Evolutionary conservation across 2,329 filamentous ascomycete species (phyloP).

Genomic region (Cytospora paraplurivora): DNA sequence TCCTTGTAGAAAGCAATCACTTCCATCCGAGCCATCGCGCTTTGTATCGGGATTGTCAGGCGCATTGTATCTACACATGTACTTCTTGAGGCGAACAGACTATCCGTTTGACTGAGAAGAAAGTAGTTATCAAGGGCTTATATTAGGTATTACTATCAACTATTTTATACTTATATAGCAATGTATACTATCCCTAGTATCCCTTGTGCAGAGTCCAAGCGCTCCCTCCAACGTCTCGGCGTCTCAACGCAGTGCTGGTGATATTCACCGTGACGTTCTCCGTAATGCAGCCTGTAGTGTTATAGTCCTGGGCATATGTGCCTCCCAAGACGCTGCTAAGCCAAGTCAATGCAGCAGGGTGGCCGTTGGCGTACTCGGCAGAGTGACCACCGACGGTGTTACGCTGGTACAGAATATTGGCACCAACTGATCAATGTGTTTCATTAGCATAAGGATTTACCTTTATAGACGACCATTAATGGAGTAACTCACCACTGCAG

Average conservation of each 20-base stretch:
- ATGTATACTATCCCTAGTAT: neutral
- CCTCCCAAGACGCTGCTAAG: constrained; percentile 16
- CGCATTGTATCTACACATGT: no score
- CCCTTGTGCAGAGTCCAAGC: neutral
- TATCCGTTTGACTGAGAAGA: no score
- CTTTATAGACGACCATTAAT: no score
- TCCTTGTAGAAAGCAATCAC: no score
- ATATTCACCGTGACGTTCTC: constrained; percentile 18
- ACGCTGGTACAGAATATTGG: constrained; percentile 46
- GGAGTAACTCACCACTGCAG: constrained; percentile 39
- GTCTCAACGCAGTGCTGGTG: constrained; percentile 2
- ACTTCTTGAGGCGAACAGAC: no score
- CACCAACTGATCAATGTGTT: constrained; percentile 34
- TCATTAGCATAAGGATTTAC: no score
- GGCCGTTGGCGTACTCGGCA: constrained; percentile 31
- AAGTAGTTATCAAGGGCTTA: no score
- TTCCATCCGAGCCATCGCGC: no score
- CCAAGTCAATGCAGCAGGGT: constrained; percentile 19
- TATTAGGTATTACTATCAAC: no score
- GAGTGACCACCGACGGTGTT: constrained; percentile 48
- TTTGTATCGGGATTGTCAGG: no score
- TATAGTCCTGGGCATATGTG: constrained; percentile 17
- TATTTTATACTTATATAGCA: no score
- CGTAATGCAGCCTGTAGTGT: constrained; percentile 15
- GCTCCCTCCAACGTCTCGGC: neutral